Conservation (phyloP, 2,329 filamentous ascomycete genomes). For the Lojkania enalia region DNA sequence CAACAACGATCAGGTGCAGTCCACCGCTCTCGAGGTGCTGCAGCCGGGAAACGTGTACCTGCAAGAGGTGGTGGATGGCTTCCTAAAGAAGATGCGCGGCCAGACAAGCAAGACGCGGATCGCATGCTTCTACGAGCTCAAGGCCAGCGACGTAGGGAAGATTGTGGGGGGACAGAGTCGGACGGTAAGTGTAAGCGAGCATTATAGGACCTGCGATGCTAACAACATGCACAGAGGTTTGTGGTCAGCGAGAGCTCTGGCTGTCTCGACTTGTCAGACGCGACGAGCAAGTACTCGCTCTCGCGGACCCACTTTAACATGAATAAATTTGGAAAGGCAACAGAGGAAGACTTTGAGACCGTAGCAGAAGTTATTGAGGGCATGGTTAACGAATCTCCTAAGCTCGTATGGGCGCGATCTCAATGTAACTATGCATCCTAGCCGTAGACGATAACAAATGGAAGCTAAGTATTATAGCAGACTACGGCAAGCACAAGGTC, state of each 20-base stretch:
- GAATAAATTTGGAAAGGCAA: constrained; percentile 26
- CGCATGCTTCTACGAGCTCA: constrained; percentile 29
- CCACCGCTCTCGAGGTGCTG: constrained; percentile 21
- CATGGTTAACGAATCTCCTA: constrained; percentile 18
- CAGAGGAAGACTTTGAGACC: constrained; percentile 25
- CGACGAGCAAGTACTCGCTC: constrained; percentile 19
- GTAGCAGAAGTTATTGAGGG: constrained; percentile 20
- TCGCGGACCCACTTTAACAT: constrained; percentile 25
- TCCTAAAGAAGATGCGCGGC: constrained; percentile 17
- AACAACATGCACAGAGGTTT: constrained; percentile 16
- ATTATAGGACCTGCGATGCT: constrained; percentile 3
- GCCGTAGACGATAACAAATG: not conserved
- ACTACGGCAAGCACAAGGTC: constrained; percentile 7
- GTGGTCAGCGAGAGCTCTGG: constrained; percentile 25
- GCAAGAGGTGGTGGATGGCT: constrained; percentile 25
- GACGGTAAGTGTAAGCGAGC: constrained; percentile 17
- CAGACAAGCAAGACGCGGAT: constrained; percentile 22
- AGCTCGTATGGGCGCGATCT: constrained; percentile 16
- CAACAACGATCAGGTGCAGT: constrained; percentile 21
- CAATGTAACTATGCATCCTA: constrained; percentile 19
- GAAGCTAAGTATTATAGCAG: not conserved
- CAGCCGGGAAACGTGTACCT: constrained; percentile 27
- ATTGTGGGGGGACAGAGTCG: constrained; percentile 26
- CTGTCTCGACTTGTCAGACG: constrained; percentile 21
- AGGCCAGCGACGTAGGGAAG: constrained; percentile 28